A percentile compares a stretch with the other conserved stretches of the same genome.
These are phyloP conservation scores for Aspergillus nanangensis DNA, from an alignment of 495 filamentous ascomycete species.

Conservation along the genomic window DNA sequence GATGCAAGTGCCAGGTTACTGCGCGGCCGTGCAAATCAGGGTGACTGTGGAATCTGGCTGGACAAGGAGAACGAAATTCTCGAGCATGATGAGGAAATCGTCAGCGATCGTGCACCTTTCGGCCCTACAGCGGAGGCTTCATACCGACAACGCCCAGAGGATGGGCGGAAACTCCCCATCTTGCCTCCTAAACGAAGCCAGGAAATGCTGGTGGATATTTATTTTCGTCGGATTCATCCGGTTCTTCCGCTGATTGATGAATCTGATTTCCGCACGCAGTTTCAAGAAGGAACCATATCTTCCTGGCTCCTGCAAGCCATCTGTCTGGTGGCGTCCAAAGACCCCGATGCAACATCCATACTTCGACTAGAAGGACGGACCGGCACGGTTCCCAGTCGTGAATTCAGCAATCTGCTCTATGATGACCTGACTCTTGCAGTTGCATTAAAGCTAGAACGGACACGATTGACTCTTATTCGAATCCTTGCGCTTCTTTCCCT, in stretches of 20 bases:
- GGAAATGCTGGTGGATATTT: slow-evolving; percentile 17
- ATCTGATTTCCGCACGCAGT: slow-evolving; percentile 10
- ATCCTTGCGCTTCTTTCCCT: slow-evolving; percentile 32
- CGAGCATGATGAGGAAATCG: neutral
- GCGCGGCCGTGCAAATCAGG: slow-evolving; percentile 12
- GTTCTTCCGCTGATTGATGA: slow-evolving; percentile 27
- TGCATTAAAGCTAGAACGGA: slow-evolving; percentile 19
- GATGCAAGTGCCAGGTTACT: slow-evolving; percentile 9
- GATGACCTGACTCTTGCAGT: slow-evolving; percentile 11
- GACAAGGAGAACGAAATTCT: slow-evolving; percentile 5
- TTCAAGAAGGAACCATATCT: slow-evolving; percentile 11
- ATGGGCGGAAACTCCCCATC: neutral
- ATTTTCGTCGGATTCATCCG: slow-evolving; percentile 21
- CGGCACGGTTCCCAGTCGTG: slow-evolving; percentile 9
- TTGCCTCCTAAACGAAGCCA: slow-evolving; percentile 18
- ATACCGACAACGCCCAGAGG: no score
- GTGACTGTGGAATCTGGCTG: slow-evolving; percentile 19
- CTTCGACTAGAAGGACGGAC: slow-evolving; percentile 15
- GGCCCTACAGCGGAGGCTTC: neutral
- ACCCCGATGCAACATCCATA: slow-evolving; percentile 18
- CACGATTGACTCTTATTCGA: slow-evolving; percentile 26
- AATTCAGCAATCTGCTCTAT: slow-evolving; percentile 21
- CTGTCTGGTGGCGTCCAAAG: slow-evolving; percentile 32
- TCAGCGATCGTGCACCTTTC: neutral
- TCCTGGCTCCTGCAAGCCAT: slow-evolving; percentile 24